phyloP scores from a whole-genome alignment of 2,329 filamentous ascomycete genomes.

The Penicillium sp. region DNA sequence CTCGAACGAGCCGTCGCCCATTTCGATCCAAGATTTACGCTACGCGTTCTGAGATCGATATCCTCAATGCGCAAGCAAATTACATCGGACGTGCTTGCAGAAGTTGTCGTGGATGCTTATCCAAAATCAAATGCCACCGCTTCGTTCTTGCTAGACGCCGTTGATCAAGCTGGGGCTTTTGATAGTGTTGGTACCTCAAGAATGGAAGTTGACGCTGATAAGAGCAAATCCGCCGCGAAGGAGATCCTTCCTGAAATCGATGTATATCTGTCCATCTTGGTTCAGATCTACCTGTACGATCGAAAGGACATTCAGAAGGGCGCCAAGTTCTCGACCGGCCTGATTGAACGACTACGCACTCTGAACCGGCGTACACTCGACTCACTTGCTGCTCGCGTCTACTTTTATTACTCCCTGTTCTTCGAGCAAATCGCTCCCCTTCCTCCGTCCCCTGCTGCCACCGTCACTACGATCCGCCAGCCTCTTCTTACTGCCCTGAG shows the following conservation, averaged over 20 bases:
- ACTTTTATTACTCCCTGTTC: conserved; percentile 98
- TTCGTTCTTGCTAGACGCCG: conserved; percentile 70
- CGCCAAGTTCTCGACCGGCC: conserved; percentile 78
- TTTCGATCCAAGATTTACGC: conserved; percentile 94
- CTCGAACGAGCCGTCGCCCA: conserved; percentile 89
- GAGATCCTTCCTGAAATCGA: conserved; percentile 86
- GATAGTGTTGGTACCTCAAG: conserved; percentile 66
- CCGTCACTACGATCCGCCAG: conserved; percentile 83
- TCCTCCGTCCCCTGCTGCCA: conserved; percentile 85
- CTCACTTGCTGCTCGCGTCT: conserved; percentile 90
- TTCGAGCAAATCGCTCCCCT: conserved; percentile 87
- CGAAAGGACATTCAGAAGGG: conserved; percentile 79
- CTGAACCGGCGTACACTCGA: conserved; percentile 94
- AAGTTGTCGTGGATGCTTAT: conserved; percentile 82
- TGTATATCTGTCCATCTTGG: conserved; percentile 83
- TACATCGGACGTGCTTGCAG: conserved; percentile 77
- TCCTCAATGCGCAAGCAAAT: conserved; percentile 93
- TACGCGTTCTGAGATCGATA: conserved; percentile 91
- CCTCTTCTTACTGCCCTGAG: conserved; percentile 85
- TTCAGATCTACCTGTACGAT: conserved; percentile 88
- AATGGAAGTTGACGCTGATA: conserved; percentile 76
- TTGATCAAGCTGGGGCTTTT: conserved; percentile 69
- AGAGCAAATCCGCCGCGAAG: conserved; percentile 68
- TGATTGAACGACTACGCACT: conserved; percentile 83
- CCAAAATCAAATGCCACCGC: conserved; percentile 69